Evolutionary conservation across 163 green algal genomes (phyloP).

Genomic region (Prototheca cutis): DNA sequence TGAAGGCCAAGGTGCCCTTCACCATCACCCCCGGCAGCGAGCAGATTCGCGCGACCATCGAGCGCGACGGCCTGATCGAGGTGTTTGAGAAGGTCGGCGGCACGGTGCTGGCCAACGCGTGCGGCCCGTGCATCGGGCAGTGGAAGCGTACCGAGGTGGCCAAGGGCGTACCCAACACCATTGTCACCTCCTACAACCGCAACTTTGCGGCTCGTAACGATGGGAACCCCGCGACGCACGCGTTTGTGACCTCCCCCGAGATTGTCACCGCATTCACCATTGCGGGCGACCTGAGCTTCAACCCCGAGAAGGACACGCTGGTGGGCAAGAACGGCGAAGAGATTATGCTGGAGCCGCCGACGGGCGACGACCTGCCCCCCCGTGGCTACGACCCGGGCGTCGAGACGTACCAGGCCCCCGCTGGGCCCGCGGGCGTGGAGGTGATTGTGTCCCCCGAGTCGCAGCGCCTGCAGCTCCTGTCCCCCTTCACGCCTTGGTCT

Average conservation of each 20-base stretch:
- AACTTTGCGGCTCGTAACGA: conserved; percentile 95
- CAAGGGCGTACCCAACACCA: conserved; percentile 85
- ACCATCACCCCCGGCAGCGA: conserved; percentile 87
- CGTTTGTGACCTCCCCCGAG: conserved; percentile 88
- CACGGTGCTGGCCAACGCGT: conserved; percentile 89
- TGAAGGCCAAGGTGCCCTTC: conserved; percentile 86
- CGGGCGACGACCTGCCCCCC: conserved; percentile 78
- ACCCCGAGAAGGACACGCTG: conserved; percentile 89
- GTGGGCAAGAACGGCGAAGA: conserved; percentile 78
- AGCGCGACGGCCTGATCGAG: conserved; percentile 79
- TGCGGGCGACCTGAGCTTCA: conserved; percentile 88
- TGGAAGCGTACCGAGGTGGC: conserved; percentile 88
- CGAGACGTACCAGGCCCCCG: conserved; percentile 84
- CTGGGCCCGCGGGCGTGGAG: conserved; percentile 16
- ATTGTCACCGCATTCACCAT: conserved; percentile 80
- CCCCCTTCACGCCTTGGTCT: conserved; percentile 73
- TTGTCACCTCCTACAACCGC: conserved; percentile 94
- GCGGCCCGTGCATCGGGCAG: conserved; percentile 91
- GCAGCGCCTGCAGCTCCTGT: conserved; percentile 83
- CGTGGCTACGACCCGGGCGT: conserved; percentile 76
- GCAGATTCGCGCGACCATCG: conserved; percentile 90
- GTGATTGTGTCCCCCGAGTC: conserved; percentile 67
- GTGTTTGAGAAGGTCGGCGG: conserved; percentile 82
- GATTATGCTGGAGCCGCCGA: conserved; percentile 68
- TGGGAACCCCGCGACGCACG: conserved; percentile 86